Evolutionary conservation across 768 basidiomycete genomes (phyloP), one percentile per base, ranked within the genome.

Genomic region (Trametes villosa): DNA sequence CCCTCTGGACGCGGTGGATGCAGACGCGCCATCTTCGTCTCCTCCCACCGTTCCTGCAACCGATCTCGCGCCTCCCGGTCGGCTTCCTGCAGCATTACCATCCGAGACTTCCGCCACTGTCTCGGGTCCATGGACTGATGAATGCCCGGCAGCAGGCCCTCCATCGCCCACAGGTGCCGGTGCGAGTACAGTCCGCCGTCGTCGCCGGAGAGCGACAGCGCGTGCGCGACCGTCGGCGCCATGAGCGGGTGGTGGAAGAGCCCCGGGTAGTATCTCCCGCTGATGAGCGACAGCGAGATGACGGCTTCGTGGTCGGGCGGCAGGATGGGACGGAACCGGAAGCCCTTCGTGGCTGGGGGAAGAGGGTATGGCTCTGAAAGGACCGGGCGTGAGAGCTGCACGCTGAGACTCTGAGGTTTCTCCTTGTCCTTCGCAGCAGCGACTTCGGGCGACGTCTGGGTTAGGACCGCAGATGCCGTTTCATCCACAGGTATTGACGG

Each of bases 261-360:
- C 7, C 79, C 76, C 5, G 92, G 89, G 69, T 94, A 94, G 71
- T 94, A 94, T 56, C 93, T 80, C 31, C 93, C 93, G 31, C 85
- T 85, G 61, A 95, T 79, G 47, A 92, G 76, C 34, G 85, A 83
- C 41, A 93, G 77, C 3, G 85, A 85, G n/a, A 92, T 63, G 20
- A 89, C 81, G 17, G 81, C 81, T 72, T 93, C 90, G 60, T 82
- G 71, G 0, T 83, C 87, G 8, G 84, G 76, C 2, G 78, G 68
- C 15, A 92, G 77, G 57, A 94, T 86, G 0, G 83, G 78, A 18
- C 89, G 83, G 74, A 92, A 94, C 63, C 78, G 80, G 72, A 81
- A 92, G 0, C 90, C 89, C 22, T 72, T 70, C 0, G 92, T 92
- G 1, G 93, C 75, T 22, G 77, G 72, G 0, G 93, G 93, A 2